Base-by-base conservation (phyloP, 305 asterid genomes). In the Striga hermonthica region DNA sequence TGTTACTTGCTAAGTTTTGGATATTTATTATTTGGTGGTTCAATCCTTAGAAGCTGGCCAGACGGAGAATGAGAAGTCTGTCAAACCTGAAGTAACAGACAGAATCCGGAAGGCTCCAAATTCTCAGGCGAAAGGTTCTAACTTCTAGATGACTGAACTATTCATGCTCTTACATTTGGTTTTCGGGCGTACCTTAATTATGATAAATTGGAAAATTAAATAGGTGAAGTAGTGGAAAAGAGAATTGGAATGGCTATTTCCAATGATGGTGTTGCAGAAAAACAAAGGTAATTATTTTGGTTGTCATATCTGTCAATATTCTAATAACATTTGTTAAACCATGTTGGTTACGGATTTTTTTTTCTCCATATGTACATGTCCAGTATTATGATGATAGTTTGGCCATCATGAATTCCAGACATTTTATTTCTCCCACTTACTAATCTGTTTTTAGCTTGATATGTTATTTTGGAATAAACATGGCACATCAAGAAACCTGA, bases 211-310 rank as follows among this genome's bases (percentile, higher is more conserved):
- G 31, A 58, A 56, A 57, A 58, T 53, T 64, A 45, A 37, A 41
- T 68, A 79, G 89, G 80, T 65, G 79, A 82, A 45, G 16, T 57
- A 12, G 52, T 10, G 68, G 66, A 66, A 39, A 76, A 72, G 72
- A 75, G 64, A 47, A 79, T 74, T 68, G 73, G 73, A 64, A 65
- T 66, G 44, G 69, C 71, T 31, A 74, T 59, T 61, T 57, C 75
- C 34, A 67, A 52, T 67, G 76, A 69, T 72, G 74, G 49, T 60
- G 74, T 81, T 48, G 81, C 88, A 31, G 97, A 83, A 56, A 93
- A 88, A 77, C 99, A 93, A 74, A 84, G 96, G 99, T 90, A 62
- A 9, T 22, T 65, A 9, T 69, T 47, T 28, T 38, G 48, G 45
- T 22, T 63, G 43, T 37, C 14, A 55, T 16, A 70, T 57, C 38